phyloP scores from a whole-genome alignment of 2,329 filamentous ascomycete species.

The Phialemoniopsis sp. region DNA sequence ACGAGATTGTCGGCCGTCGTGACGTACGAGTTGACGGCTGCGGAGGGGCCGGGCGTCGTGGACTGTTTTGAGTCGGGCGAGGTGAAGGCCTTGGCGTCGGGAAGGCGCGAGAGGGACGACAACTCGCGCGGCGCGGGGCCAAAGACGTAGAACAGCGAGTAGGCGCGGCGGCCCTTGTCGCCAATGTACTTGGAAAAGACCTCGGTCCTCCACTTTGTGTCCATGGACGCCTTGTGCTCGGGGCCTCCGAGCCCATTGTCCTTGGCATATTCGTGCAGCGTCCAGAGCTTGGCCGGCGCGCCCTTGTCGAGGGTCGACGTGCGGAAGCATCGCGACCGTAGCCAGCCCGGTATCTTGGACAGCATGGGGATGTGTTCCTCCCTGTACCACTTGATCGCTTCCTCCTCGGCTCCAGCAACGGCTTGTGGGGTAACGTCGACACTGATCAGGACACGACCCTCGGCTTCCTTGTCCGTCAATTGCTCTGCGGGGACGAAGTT shows the following conservation, averaged over 20 bases:
- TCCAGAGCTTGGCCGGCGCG: slow-evolving; percentile 53
- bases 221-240: slow-evolving; percentile 58
- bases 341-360: slow-evolving; percentile 73
- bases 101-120: slow-evolving; percentile 45
- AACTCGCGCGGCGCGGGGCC: slow-evolving; percentile 70
- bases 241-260: slow-evolving; percentile 62
- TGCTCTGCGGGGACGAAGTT: slow-evolving; percentile 58
- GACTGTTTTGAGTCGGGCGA: slow-evolving; percentile 51
- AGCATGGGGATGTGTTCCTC: slow-evolving; percentile 73
- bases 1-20: slow-evolving; percentile 61
- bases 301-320: slow-evolving; percentile 59
- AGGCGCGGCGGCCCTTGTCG: slow-evolving; percentile 54
- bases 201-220: slow-evolving; percentile 57
- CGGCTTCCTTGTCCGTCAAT: slow-evolving; percentile 52
- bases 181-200: slow-evolving; percentile 57
- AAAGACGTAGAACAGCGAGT: slow-evolving; percentile 76
- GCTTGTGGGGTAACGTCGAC: slow-evolving; percentile 51
- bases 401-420: slow-evolving; percentile 41
- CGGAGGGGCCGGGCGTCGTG: slow-evolving; percentile 45
- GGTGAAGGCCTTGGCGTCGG: slow-evolving; percentile 42
- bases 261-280: slow-evolving; percentile 68
- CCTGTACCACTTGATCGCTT: slow-evolving; percentile 65
- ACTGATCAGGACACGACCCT: slow-evolving; percentile 57
- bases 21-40: slow-evolving; percentile 63
- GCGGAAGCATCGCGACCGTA: slow-evolving; percentile 66